Base-by-base conservation (phyloP, 495 filamentous ascomycete genomes). In the Letharia columbiana region DNA sequence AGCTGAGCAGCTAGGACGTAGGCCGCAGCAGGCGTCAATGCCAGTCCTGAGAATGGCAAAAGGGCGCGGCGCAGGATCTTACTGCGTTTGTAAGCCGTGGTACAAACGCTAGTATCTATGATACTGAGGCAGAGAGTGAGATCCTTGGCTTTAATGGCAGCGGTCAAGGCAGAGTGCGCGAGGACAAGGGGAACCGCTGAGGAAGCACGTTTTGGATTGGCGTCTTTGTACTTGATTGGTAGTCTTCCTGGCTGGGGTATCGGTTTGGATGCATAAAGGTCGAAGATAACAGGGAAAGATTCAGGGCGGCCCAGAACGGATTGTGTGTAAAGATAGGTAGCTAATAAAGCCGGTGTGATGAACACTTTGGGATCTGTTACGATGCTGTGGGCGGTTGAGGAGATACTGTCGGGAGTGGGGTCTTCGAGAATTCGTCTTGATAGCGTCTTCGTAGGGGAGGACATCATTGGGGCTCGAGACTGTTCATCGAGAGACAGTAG, bases 191-290 rank as follows among this genome's bases (percentile, higher is more conserved):
- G 86, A 39, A 98, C 83, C 23, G 91, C 90, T 67, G 85, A 87
- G 61, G 84, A 84, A 57, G 86, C 76, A 66, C 80, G 83, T 67
- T 84, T 84, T 7, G 92, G 89, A 31, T 88, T 88, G 33, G 85
- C 82, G 54, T 81, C 73, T 60, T 72, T 77, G 74, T 86, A 92
- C 71, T 77, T 77, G 45, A 89, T 77, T 3, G 84, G 81, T 5
- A 79, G 82, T 50, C 81, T 80, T 33, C 78, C 76, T 71, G 86
- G 79, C 63, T 83, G 77, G 13, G 91, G 91, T 60, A 87, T 76
- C 20, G 90, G 89, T 75, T 98, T 98, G 71, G 82, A 82, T 62
- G 91, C 91, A 70, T 91, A 98, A 44, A 98, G 83, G 54, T 84
- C 73, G 78, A 98, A 89, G 58, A 89, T 84, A 56, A 87, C 81